phyloP scores from a whole-genome alignment of 2,329 filamentous ascomycete genomes.

The Raffaelea ambrosiae region DNA sequence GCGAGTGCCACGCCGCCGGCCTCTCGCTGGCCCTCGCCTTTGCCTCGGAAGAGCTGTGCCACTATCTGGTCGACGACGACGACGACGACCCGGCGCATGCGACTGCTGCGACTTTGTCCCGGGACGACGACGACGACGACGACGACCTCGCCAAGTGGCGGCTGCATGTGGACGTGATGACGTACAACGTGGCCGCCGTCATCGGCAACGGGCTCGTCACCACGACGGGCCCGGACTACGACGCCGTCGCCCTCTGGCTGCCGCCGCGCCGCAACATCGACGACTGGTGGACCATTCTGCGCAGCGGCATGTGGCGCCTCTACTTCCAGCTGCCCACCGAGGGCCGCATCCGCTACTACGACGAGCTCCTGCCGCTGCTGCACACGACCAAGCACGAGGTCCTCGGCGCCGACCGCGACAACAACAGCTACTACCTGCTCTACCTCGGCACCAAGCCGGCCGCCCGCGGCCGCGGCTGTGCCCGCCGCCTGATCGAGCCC shows the following conservation, averaged over 20 bases:
- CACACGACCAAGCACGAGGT: constrained; percentile 62
- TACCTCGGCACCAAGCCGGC: constrained; percentile 70
- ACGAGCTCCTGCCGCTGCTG: constrained; percentile 67
- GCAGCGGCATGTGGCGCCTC: constrained; percentile 70
- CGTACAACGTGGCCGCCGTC: constrained; percentile 69
- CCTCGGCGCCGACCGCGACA: constrained; percentile 37
- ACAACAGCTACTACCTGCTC: constrained; percentile 65
- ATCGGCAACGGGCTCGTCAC: constrained; percentile 66
- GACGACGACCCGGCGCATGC: constrained; percentile 23
- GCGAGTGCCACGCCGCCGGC: constrained; percentile 64
- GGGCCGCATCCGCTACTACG: constrained; percentile 65
- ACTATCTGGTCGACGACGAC: constrained; percentile 52
- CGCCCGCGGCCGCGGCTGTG: constrained; percentile 65
- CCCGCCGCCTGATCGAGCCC: constrained; percentile 59
- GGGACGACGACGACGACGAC: constrained; percentile 43
- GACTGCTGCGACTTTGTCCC: not conserved
- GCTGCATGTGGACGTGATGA: constrained; percentile 68
- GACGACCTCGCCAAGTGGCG: constrained; percentile 55
- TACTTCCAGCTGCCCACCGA: constrained; percentile 65
- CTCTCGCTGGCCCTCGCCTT: constrained; percentile 70
- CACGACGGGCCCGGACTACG: constrained; percentile 66
- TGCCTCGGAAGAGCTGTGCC: constrained; percentile 62
- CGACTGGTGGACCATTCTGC: constrained; percentile 61
- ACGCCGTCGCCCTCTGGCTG: constrained; percentile 74
- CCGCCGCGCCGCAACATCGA: constrained; percentile 67